Percentiles rank a stretch among this genome's conserved stretches.
These are phyloP conservation scores for Psilocybe tampanensis DNA, from an alignment of 768 basidiomycete genomes.

Conservation along the genomic window DNA sequence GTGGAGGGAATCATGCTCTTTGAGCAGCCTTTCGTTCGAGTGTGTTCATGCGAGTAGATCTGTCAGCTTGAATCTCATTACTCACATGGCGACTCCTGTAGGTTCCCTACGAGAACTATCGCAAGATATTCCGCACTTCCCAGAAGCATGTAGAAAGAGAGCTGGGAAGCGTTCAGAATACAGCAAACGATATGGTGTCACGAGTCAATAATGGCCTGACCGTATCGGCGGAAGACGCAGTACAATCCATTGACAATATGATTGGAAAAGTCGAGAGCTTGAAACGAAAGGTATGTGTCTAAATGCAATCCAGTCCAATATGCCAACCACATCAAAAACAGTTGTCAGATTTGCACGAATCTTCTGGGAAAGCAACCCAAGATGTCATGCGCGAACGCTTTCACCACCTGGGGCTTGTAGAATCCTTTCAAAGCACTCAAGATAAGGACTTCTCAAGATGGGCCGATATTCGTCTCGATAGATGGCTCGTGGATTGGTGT, in stretches of 20 bases:
- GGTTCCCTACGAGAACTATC: constrained; percentile 91
- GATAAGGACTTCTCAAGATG: constrained; percentile 69
- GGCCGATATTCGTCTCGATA: constrained; percentile 78
- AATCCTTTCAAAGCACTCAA: constrained; percentile 52
- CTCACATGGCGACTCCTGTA: constrained; percentile 28
- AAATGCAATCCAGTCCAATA: not conserved
- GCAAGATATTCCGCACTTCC: constrained; percentile 82
- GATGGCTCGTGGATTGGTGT: constrained; percentile 94
- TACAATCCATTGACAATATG: constrained; percentile 73
- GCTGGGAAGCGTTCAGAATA: constrained; percentile 56
- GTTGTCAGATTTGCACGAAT: constrained; percentile 52
- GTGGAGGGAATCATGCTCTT: constrained; percentile 77
- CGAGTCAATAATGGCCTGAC: constrained; percentile 39
- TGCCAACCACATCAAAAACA: constrained; percentile 17
- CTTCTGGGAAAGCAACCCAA: constrained; percentile 59
- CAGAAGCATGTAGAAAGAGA: constrained; percentile 86
- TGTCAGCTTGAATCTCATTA: not conserved
- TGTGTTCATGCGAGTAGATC: constrained; percentile 30
- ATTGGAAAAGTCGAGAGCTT: constrained; percentile 74
- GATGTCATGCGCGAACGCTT: constrained; percentile 76
- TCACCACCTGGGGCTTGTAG: constrained; percentile 67
- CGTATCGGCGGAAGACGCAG: constrained; percentile 49
- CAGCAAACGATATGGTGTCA: constrained; percentile 61
- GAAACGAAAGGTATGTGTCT: constrained; percentile 80
- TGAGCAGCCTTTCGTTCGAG: constrained; percentile 82